Evolutionary conservation across 2,329 filamentous ascomycete genomes (phyloP), one percentile per base, ranked within the genome.

Genomic region (Penicillium occitanis): DNA sequence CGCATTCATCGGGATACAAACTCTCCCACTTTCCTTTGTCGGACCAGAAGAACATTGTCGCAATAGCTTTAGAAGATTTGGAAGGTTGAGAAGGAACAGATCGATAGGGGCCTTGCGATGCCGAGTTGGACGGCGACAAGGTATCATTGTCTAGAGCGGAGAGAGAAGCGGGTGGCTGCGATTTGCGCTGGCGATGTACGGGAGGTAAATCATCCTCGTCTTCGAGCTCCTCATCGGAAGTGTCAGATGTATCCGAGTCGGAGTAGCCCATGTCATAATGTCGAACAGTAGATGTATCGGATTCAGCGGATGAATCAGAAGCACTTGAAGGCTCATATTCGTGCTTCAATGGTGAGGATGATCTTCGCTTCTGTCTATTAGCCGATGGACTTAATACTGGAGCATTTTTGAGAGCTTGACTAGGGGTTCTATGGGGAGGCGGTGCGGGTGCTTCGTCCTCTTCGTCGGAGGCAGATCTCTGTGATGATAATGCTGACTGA

Each of bases 261-360:
- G 84, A 76, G 81, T 74, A 79, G 48, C 75, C 74, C 70, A 72
- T 75, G 57, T 81, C 81, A 42, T 84, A 82, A 33, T 81, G 83
- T 37, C 84, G 82, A n/a, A 86, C 84, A 28, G 83, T 84, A 5
- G 85, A 87, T 40, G 80, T 81, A 44, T 85, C 80, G 55, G 85
- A 88, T 64, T 87, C 83, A 1, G 82, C 84, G 8, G 84, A 84
- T 6, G 87, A 87, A 50, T 87, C 86, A 0, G 88, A 89, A 55
- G 86, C 87, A 6, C 87, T 88, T 17, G 95, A 98, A 14, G 94
- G 94, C 69, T 93, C 90, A 73, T 97, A 99, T 79, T 99, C 94
- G 75, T 98, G 94, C 80, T 99, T 99, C 60, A 99, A 83, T 0
- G 95, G 95, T 1, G 95, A 99, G 0, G 95, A 98, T 1, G 88